phyloP scores from a whole-genome alignment of 2,329 filamentous ascomycete genomes.

The Esteya vermicola region DNA sequence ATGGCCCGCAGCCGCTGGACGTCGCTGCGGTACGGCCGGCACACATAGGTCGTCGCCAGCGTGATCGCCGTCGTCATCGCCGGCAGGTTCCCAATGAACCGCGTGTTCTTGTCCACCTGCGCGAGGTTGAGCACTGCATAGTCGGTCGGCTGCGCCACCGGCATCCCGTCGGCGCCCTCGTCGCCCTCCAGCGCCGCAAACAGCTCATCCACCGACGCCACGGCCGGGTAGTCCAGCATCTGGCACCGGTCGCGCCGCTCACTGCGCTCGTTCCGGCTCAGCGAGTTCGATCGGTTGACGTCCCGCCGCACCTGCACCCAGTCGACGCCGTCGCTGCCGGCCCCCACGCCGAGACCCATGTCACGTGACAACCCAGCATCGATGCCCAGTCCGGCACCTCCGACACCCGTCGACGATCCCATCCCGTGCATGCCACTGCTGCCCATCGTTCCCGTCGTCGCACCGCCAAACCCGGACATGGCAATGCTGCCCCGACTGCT shows the following conservation, averaged over 20 bases:
- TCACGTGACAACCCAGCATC: too few species aligned
- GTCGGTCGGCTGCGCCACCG: constrained; percentile 69
- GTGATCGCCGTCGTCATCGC: constrained; percentile 68
- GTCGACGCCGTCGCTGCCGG: constrained; percentile 41
- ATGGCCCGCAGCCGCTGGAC: constrained; percentile 87
- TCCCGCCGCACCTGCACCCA: constrained; percentile 98
- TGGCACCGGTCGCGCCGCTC: constrained; percentile 83
- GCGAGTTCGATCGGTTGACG: constrained; percentile 85
- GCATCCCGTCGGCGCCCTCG: constrained; percentile 71
- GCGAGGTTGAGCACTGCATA: constrained; percentile 67
- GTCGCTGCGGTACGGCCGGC: constrained; percentile 85
- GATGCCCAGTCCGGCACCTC: too few species aligned
- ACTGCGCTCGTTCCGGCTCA: constrained; percentile 74
- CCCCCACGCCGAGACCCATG: constrained; percentile 25
- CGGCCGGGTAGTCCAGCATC: constrained; percentile 81
- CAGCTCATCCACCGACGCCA: constrained; percentile 82
- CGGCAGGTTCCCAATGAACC: constrained; percentile 75
- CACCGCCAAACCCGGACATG: constrained; percentile 30
- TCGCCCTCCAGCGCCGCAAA: constrained; percentile 78
- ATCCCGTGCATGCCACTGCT: too few species aligned
- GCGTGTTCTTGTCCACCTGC: constrained; percentile 88
- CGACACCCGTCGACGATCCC: too few species aligned
- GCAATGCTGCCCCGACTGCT: constrained; percentile 78
- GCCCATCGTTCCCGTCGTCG: too few species aligned
- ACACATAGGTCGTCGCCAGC: constrained; percentile 82